A percentile compares a stretch with the other conserved stretches of the same genome.
phyloP scores from a whole-genome alignment of 257 asterid genomes.

The Phtheirospermum japonicum region DNA sequence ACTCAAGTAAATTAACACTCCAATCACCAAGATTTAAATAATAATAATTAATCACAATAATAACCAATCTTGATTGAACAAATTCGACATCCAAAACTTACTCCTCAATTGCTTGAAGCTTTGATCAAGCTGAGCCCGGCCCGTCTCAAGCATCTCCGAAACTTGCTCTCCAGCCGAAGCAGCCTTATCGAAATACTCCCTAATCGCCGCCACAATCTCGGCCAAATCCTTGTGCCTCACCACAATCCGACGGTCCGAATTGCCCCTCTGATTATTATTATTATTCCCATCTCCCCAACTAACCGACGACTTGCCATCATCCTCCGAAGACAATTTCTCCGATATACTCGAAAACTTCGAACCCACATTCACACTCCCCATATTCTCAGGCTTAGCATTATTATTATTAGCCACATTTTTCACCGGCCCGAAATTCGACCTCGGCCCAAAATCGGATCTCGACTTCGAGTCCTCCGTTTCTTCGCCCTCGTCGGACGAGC shows the following conservation, averaged over 20 bases:
- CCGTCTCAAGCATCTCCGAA: constrained; percentile 88
- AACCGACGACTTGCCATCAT: constrained; percentile 60
- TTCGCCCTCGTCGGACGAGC: constrained; percentile 50
- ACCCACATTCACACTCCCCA: constrained; percentile 29
- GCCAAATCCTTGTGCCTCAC: constrained; percentile 88
- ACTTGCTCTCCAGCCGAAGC: constrained; percentile 91
- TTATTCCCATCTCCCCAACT: constrained; percentile 68
- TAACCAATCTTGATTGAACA: constrained; percentile 17
- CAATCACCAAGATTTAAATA: too few species aligned
- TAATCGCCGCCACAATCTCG: constrained; percentile 82
- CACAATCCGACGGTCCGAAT: constrained; percentile 64
- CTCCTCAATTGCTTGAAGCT: constrained; percentile 87
- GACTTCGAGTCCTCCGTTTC: constrained; percentile 52
- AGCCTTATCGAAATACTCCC: constrained; percentile 81
- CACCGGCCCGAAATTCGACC: constrained; percentile 54
- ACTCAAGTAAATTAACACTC: too few species aligned
- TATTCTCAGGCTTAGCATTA: constrained; percentile 21
- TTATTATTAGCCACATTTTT: constrained; percentile 34
- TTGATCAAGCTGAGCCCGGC: constrained; percentile 85
- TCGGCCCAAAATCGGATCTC: constrained; percentile 54
- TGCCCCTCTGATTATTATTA: constrained; percentile 32
- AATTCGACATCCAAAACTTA: constrained; percentile 33
- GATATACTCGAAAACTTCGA: constrained; percentile 43
- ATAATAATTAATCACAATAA: not conserved
- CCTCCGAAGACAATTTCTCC: constrained; percentile 54